phyloP scores from a whole-genome alignment of 176 grass and related monocot genomes.

The Eleusine indica region DNA sequence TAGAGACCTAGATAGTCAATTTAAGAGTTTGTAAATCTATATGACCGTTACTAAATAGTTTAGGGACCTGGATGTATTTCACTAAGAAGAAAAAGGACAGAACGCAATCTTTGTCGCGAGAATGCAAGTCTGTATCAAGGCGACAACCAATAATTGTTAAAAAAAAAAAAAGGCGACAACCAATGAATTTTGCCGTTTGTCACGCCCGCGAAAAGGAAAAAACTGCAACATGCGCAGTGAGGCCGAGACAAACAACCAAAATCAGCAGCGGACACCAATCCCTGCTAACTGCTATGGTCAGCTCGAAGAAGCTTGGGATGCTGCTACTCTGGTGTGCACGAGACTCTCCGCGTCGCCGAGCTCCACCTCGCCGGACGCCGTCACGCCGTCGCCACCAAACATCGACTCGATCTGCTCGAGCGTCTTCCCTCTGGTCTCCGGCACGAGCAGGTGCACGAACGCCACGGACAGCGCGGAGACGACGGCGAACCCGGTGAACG shows the following conservation, averaged over 20 bases:
- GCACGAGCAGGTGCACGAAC: conserved; percentile 68
- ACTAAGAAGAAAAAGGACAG: background rate
- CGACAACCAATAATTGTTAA: background rate
- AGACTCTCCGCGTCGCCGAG: conserved; percentile 51
- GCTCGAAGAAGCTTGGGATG: background rate
- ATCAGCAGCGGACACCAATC: background rate
- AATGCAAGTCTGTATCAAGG: background rate
- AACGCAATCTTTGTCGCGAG: background rate
- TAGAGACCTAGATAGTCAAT: too few relatives aligned
- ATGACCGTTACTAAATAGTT: too few relatives aligned
- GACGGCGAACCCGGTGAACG: conserved; percentile 62
- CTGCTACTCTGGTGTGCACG: conserved; percentile 16
- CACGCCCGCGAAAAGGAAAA: background rate
- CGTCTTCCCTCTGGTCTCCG: conserved; percentile 73
- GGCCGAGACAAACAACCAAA: background rate
- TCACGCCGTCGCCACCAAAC: conserved; percentile 29
- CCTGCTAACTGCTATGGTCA: background rate
- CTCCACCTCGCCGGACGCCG: conserved; percentile 41
- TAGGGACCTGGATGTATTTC: too few relatives aligned
- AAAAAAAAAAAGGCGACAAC: background rate
- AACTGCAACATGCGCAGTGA: background rate
- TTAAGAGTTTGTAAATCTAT: too few relatives aligned
- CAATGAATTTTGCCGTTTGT: background rate
- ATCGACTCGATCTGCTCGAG: conserved; percentile 76
- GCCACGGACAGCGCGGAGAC: conserved; percentile 57